phyloP scores from a whole-genome alignment of 73 alveolate species.

The Breviolum minutum region DNA sequence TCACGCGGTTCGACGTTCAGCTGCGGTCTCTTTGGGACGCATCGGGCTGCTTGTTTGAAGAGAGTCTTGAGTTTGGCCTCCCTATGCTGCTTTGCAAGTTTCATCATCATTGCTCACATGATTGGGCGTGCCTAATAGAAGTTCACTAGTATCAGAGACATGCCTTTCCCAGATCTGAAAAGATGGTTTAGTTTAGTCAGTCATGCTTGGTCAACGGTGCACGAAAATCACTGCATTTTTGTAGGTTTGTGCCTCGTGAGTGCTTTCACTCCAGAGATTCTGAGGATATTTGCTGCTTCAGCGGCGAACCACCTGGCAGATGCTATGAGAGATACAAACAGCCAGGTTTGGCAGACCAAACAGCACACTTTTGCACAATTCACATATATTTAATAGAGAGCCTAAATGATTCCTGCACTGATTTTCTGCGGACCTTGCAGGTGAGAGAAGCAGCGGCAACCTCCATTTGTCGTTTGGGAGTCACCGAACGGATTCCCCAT shows the following conservation, averaged over 20 bases:
- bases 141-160: too few species aligned
- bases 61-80: not conserved
- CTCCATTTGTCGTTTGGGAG: conserved; percentile 76
- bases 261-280: not conserved
- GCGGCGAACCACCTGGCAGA: conserved; percentile 69
- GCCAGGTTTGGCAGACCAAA: conserved; percentile 8
- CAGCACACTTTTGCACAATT: not conserved
- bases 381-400: not conserved
- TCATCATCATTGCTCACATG: not conserved
- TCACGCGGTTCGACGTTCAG: conserved; percentile 64
- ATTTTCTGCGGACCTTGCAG: not conserved
- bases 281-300: conserved; percentile 35
- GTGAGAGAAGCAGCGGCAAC: conserved; percentile 75
- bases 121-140: too few species aligned
- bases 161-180: too few species aligned
- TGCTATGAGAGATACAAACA: conserved; percentile 48
- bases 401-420: too few species aligned
- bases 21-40: conserved; percentile 83
- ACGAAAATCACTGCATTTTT: too few species aligned
- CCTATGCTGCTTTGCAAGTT: not conserved
- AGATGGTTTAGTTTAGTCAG: too few species aligned
- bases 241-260: too few species aligned
- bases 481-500: conserved; percentile 63
- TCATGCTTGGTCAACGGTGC: too few species aligned
- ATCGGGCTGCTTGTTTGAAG: conserved; percentile 38